Conservation (phyloP, 352 stramenopile genomes). For the Phytophthora meadii region DNA sequence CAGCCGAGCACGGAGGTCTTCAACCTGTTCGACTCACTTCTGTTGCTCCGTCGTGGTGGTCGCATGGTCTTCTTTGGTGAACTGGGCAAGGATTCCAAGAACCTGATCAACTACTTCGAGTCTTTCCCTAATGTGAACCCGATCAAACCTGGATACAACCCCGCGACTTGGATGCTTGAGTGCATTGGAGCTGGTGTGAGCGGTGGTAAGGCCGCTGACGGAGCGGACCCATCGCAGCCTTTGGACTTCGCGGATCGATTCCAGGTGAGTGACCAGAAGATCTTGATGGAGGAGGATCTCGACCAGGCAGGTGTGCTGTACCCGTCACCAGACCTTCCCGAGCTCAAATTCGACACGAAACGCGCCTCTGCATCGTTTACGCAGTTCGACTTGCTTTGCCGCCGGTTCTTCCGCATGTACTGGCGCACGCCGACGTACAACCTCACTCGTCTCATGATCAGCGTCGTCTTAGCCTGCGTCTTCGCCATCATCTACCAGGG, state of each 20-base stretch:
- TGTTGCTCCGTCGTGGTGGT: conserved; percentile 34
- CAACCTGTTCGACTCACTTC: conserved; percentile 36
- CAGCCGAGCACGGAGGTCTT: conserved; percentile 36
- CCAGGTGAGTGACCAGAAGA: conserved; percentile 41
- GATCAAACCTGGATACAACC: conserved; percentile 70
- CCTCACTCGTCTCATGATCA: conserved; percentile 66
- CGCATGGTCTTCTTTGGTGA: conserved; percentile 40
- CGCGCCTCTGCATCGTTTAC: conserved; percentile 31
- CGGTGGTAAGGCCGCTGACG: conserved; percentile 36
- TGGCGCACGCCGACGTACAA: conserved; percentile 89
- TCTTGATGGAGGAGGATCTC: conserved; percentile 52
- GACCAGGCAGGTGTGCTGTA: conserved; percentile 51
- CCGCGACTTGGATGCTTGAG: conserved; percentile 43
- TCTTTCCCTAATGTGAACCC: conserved; percentile 49
- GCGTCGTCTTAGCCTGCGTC: conserved; percentile 73
- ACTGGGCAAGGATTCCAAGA: conserved; percentile 54
- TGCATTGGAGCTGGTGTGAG: conserved; percentile 26
- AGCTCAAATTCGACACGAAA: conserved; percentile 56
- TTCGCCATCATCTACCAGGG: conserved; percentile 80
- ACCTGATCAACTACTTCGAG: conserved; percentile 71
- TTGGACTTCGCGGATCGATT: conserved; percentile 31
- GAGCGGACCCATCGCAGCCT: conserved; percentile 14
- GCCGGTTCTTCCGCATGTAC: conserved; percentile 59
- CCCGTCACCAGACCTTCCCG: conserved; percentile 38
- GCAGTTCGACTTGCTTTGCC: conserved; percentile 46